phyloP scores from a whole-genome alignment of 1,284 basidiomycete species.

The Ceratobasidium sp. region DNA sequence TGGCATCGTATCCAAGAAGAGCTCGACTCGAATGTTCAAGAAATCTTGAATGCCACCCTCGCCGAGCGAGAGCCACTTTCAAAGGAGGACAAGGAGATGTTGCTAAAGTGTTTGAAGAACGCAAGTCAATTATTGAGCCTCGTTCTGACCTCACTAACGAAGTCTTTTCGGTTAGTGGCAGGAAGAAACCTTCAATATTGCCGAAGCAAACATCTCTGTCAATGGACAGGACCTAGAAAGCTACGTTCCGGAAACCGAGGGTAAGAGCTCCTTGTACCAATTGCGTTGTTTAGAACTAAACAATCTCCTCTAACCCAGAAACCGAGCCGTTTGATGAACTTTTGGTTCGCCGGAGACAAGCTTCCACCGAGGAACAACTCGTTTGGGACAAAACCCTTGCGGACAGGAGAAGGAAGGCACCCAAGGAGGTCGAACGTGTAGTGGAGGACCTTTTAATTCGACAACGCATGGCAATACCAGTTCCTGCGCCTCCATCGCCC shows the following conservation, averaged over 20 bases:
- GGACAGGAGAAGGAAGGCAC: slow-evolving; percentile 63
- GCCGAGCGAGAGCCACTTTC: slow-evolving; percentile 47
- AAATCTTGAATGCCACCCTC: slow-evolving; percentile 55
- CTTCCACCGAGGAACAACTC: slow-evolving; percentile 67
- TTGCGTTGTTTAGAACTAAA: not conserved
- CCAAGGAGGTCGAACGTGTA: slow-evolving; percentile 58
- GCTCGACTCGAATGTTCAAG: slow-evolving; percentile 56
- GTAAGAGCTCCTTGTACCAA: slow-evolving; percentile 43
- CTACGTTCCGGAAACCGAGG: slow-evolving; percentile 54
- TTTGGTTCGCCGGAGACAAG: slow-evolving; percentile 75
- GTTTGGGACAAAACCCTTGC: slow-evolving; percentile 72
- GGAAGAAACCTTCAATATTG: slow-evolving; percentile 64
- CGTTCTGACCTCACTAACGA: slow-evolving; percentile 24
- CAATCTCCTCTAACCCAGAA: slow-evolving; percentile 52
- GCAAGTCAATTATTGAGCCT: slow-evolving; percentile 49
- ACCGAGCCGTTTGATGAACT: slow-evolving; percentile 81
- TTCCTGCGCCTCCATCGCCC: not conserved
- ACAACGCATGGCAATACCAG: slow-evolving; percentile 49
- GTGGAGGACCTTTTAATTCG: slow-evolving; percentile 58
- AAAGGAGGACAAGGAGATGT: slow-evolving; percentile 53
- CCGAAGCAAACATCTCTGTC: slow-evolving; percentile 73
- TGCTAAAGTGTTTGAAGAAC: slow-evolving; percentile 59
- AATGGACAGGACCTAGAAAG: slow-evolving; percentile 80
- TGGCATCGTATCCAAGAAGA: slow-evolving; percentile 65
- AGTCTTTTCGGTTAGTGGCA: slow-evolving; percentile 56